Conservation (phyloP, 352 stramenopile genomes). For the Phytophthora megakarya region DNA sequence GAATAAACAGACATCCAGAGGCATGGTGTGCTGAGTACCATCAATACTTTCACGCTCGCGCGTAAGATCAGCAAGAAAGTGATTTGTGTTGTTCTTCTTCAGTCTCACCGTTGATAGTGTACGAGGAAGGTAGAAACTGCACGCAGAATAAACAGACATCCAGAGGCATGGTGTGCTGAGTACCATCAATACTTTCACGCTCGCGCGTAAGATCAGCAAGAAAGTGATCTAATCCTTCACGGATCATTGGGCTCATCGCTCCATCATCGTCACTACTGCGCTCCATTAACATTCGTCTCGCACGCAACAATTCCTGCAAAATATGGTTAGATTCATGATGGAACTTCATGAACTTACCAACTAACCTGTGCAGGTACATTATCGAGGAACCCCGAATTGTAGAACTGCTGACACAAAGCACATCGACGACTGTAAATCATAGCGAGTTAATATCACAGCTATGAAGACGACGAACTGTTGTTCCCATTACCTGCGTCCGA, state of each 20-base stretch:
- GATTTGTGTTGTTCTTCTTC: conserved; percentile 20
- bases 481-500: conserved; percentile 17
- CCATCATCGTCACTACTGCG: conserved; percentile 29
- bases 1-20: conserved; percentile 56
- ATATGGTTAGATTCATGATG: conserved; percentile 7
- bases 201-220: conserved; percentile 49
- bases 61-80: conserved; percentile 50
- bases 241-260: conserved; percentile 27
- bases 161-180: conserved; percentile 40
- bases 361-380: conserved; percentile 54
- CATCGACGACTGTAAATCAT: conserved; percentile 42
- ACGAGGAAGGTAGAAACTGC: conserved; percentile 56
- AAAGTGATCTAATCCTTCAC: conserved; percentile 50
- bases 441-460: background rate
- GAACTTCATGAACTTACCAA: conserved; percentile 1
- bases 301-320: conserved; percentile 56
- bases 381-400: conserved; percentile 51
- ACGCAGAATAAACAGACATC: conserved; percentile 58
- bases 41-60: conserved; percentile 32
- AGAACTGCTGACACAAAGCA: conserved; percentile 54
- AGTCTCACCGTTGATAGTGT: conserved; percentile 39
- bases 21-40: conserved; percentile 30
- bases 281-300: conserved; percentile 59
- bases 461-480: background rate
- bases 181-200: conserved; percentile 22